Evolutionary conservation across 1,284 basidiomycete genomes (phyloP), one percentile per base, ranked within the genome.

Genomic region (Leccinum solheimii): DNA sequence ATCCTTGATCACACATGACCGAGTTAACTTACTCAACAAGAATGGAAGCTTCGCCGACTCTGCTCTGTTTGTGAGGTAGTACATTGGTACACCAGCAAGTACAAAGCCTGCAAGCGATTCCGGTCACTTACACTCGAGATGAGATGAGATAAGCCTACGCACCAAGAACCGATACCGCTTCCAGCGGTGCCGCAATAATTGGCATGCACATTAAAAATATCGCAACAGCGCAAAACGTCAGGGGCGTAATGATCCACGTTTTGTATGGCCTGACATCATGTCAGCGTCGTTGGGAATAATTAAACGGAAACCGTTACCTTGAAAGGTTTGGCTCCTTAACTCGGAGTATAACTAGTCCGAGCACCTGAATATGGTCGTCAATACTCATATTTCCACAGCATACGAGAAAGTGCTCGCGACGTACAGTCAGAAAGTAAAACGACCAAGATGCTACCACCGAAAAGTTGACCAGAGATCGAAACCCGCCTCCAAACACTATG

Each of bases 141-240:
- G 60, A 38, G 8, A 23, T 32, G 58, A 32, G 8, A 21, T 14
- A 14, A 21, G 7, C 52, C 9, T 26, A 78, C 85, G 65, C 67
- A 95, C 94, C 87, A 62, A 96, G 83, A 2, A 95, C 95, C 2
- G 94, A 88, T 3, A 92, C 75, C 0, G 95, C 94, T 75, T 98
- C 92, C 26, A 91, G 76, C 1, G 97, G 97, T 14, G 96, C 95
- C 2, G 95, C 95, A 62, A 97, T 91, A 57, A 97, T 84, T 3
- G 96, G 96, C 94, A 99, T 98, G 68, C 92, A 89, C 5, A 99
- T 79, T 56, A 99, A 80, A 78, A 98, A 98, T 62, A 97, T 78
- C 2, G 95, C 94, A 21, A 96, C 89, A 87, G 85, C 88, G 67
- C 95, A 97, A 76, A 99, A 99, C 5, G 84, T 86, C 32, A 99